These are phyloP conservation scores for Helotiales sp. DNA, from an alignment of 2,329 filamentous ascomycete species.

Conservation along the genomic window DNA sequence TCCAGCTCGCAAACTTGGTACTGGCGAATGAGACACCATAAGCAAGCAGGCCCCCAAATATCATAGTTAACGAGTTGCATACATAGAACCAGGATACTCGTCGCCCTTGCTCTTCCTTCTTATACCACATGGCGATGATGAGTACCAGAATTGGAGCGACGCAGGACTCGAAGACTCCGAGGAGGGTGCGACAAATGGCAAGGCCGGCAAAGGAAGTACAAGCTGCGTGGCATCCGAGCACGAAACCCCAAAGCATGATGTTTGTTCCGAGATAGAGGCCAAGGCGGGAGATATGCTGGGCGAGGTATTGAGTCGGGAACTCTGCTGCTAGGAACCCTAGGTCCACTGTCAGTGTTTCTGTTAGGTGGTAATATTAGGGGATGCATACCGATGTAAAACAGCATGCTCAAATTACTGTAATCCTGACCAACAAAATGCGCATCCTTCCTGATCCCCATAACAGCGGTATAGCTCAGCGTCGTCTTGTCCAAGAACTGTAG, in stretches of 20 bases:
- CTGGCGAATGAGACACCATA: slow-evolving; percentile 10
- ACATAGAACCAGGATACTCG: slow-evolving; percentile 40
- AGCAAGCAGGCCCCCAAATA: slow-evolving; percentile 18
- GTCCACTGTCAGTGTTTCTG: slow-evolving; percentile 5
- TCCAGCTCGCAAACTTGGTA: slow-evolving; percentile 11
- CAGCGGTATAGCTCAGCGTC: slow-evolving; percentile 19
- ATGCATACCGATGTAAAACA: slow-evolving; percentile 16
- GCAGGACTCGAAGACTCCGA: slow-evolving; percentile 53
- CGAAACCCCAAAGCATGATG: slow-evolving; percentile 34
- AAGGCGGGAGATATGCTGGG: slow-evolving; percentile 16
- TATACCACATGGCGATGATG: slow-evolving; percentile 56
- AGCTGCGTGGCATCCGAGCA: slow-evolving; percentile 48
- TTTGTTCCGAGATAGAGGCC: slow-evolving; percentile 19
- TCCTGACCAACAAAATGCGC: slow-evolving; percentile 26
- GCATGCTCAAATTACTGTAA: slow-evolving; percentile 21
- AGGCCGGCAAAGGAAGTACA: slow-evolving; percentile 50
- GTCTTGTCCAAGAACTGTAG: slow-evolving; percentile 25
- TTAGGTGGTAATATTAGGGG: background rate
- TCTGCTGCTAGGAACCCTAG: slow-evolving; percentile 27
- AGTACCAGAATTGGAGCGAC: slow-evolving; percentile 54
- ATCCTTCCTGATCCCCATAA: slow-evolving; percentile 24
- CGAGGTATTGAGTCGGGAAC: slow-evolving; percentile 29
- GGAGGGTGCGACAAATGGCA: slow-evolving; percentile 48
- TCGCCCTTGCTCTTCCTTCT: slow-evolving; percentile 54
- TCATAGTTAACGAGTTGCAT: slow-evolving; percentile 25